Conservation (phyloP, 345 rosid species). For the Nasturtium officinale region DNA sequence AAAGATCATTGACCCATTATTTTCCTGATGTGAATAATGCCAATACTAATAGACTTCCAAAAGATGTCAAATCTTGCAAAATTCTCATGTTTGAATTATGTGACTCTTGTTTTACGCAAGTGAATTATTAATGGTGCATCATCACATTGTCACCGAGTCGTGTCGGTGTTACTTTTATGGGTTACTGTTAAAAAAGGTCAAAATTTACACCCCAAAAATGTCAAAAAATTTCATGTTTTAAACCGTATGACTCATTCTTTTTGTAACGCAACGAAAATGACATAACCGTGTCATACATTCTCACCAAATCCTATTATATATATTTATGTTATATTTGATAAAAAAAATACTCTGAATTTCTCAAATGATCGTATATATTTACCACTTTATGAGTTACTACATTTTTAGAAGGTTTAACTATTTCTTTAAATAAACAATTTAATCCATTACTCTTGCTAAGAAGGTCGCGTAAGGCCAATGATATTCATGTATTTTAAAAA, state of each 20-base stretch:
- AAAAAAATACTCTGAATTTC: background rate
- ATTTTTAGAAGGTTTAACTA: background rate
- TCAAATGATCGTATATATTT: background rate
- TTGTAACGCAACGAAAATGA: background rate
- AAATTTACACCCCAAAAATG: background rate
- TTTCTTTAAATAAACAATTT: background rate
- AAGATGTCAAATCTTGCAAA: background rate
- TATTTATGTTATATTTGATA: background rate
- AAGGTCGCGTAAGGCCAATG: slow-evolving; percentile 12
- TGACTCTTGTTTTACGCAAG: background rate
- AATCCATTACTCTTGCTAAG: slow-evolving; percentile 17
- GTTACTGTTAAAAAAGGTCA: background rate
- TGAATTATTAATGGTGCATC: background rate
- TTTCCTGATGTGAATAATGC: too few relatives aligned
- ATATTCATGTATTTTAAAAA: background rate
- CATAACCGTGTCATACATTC: background rate
- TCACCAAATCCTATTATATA: background rate
- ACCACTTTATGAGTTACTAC: background rate
- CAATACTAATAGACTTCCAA: background rate
- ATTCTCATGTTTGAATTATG: background rate
- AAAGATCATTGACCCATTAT: too few relatives aligned
- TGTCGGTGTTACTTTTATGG: background rate
- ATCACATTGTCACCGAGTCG: slow-evolving; percentile 18
- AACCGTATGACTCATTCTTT: background rate
- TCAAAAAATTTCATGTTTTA: background rate